A percentile compares a stretch with the other conserved stretches of the same genome.
Conservation (phyloP, 345 rosid species). For the Draba incana region DNA sequence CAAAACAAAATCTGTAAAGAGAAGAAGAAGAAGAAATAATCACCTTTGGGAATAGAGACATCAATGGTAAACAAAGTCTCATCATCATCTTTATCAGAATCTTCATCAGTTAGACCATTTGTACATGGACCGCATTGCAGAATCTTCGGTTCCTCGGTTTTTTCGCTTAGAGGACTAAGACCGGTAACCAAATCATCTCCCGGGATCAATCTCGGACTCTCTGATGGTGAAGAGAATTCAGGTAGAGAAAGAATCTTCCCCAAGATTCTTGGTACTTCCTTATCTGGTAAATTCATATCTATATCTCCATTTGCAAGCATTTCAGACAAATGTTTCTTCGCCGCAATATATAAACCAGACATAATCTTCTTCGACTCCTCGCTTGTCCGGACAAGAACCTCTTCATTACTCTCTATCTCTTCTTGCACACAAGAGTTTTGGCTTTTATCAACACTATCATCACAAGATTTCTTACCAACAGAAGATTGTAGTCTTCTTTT, state of each 20-base stretch:
- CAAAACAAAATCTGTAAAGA: conserved; percentile 11
- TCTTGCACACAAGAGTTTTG: conserved; percentile 27
- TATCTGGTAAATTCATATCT: conserved; percentile 51
- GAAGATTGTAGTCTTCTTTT: conserved; percentile 56
- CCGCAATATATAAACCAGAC: conserved; percentile 79
- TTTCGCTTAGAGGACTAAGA: conserved; percentile 41
- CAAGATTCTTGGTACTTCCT: conserved; percentile 60
- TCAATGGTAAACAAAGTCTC: conserved; percentile 43
- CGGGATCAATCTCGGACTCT: conserved; percentile 59
- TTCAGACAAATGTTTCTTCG: conserved; percentile 90
- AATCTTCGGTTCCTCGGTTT: conserved; percentile 33
- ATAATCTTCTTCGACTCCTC: conserved; percentile 53
- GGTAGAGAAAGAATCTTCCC: conserved; percentile 87
- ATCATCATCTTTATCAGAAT: conserved; percentile 42
- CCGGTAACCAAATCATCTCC: conserved; percentile 19
- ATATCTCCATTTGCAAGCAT: conserved; percentile 68
- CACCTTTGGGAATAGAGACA: conserved; percentile 55
- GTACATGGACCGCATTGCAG: conserved; percentile 39
- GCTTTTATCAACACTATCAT: conserved; percentile 46
- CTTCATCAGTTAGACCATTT: conserved; percentile 28
- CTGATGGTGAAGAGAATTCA: conserved; percentile 63
- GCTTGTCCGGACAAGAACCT: conserved; percentile 40
- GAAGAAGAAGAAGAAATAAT: conserved; percentile 24
- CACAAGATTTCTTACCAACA: conserved; percentile 51
- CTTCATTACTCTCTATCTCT: conserved; percentile 48